These are phyloP conservation scores for Rubia peregrina DNA, from an alignment of 305 asterid species.

Conservation along the genomic window DNA sequence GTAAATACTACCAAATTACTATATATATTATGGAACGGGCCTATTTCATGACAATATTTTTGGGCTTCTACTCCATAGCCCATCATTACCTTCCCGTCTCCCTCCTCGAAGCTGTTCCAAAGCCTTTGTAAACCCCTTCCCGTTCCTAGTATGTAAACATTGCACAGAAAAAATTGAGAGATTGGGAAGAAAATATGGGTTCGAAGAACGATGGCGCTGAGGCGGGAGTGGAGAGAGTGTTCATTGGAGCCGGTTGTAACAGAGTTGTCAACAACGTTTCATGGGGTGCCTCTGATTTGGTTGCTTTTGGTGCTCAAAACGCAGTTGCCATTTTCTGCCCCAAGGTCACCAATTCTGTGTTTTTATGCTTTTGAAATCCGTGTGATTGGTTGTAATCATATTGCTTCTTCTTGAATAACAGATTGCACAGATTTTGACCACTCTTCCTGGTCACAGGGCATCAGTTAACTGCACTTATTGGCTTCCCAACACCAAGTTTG, in stretches of 20 bases:
- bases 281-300: slow-evolving; percentile 80
- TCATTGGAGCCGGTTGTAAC: slow-evolving; percentile 87
- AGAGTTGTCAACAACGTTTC: slow-evolving; percentile 85
- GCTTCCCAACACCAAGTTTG: slow-evolving; percentile 82
- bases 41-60: no score
- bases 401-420: slow-evolving; percentile 16
- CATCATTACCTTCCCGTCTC: neutral
- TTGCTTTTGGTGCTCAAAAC: slow-evolving; percentile 85
- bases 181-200: slow-evolving; percentile 24
- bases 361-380: slow-evolving; percentile 3
- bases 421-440: slow-evolving; percentile 79
- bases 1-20: no score
- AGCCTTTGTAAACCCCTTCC: neutral
- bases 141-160: no score
- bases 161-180: neutral
- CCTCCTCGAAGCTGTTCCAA: neutral
- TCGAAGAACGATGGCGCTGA: slow-evolving; percentile 20
- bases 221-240: slow-evolving; percentile 48
- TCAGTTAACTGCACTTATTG: slow-evolving; percentile 82
- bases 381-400: neutral
- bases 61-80: no score
- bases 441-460: slow-evolving; percentile 92
- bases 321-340: slow-evolving; percentile 89
- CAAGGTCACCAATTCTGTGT: slow-evolving; percentile 33
- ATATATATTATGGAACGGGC: no score